Evolutionary conservation across 345 rosid genomes (phyloP), one percentile per base, ranked within the genome.

Genomic region (Euphorbia peplus): DNA sequence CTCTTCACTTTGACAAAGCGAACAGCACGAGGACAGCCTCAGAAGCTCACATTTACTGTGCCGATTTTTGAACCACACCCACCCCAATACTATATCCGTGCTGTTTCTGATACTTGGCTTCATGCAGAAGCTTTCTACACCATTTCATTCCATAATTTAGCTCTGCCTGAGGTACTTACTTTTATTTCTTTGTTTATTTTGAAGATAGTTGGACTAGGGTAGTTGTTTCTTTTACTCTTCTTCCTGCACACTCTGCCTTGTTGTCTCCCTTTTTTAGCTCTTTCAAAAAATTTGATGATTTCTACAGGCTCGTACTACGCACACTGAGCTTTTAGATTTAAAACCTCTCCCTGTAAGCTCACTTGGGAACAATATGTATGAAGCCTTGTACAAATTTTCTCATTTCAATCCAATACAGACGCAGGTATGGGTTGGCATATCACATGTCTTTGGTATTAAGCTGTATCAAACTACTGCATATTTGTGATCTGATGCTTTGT

Each of bases 1-100:
- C 90, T 91, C 73, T 91, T 91, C 75, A 82, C 95, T 16, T 82
- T 93, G 78, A 93, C 98, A 3, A 93, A 93, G 80, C 79, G 84
- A 67, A 84, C 83, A 92, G 89, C 96, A 75, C 80, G 87, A 67
- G 95, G 95, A 70, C 92, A 89, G 69, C 83, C 98, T 21, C 97
- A 88, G 76, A 89, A 85, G 84, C 96, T 93, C 71, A 85, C 96
- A 72, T 93, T 91, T 74, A 89, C 96, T 6, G 93, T 93, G 69
- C 98, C 98, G 7, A 91, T 93, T 74, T 93, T 93, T 81, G 98
- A 91, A 79, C 98, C 98, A 52, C 98, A 93, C 74, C 98, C 98
- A 29, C 96, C 97, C 0, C 98, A 93, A 70, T 93, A 91, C 83
- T 93, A 84, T 79, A 88, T 93, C 76, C 95, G 87, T 74, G 98